A percentile compares a stretch with the other conserved stretches of the same genome.
phyloP scores from a whole-genome alignment of 495 filamentous ascomycete species.

The Evernia prunastri region DNA sequence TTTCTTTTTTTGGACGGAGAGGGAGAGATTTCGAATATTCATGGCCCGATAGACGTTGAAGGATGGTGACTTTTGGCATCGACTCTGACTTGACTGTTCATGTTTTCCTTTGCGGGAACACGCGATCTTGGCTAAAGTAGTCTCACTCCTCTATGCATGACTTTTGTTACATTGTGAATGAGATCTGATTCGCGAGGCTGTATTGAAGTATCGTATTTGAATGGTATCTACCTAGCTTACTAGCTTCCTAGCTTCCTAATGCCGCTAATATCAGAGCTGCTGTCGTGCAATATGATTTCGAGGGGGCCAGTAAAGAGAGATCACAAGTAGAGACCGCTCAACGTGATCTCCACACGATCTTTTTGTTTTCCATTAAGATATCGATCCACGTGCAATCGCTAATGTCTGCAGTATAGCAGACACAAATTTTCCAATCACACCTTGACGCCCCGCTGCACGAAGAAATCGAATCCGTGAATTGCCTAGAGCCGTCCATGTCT shows the following conservation, averaged over 20 bases:
- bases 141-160: too few relatives aligned
- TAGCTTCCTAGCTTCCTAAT: background rate
- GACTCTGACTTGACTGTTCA: too few relatives aligned
- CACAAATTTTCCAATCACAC: background rate
- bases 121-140: too few relatives aligned
- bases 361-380: background rate
- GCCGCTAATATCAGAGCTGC: background rate
- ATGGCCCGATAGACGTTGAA: too few relatives aligned
- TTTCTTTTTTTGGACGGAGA: too few relatives aligned
- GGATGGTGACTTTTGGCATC: too few relatives aligned
- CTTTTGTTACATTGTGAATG: too few relatives aligned
- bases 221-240: background rate
- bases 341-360: background rate
- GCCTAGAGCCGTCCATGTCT: slow-evolving; percentile 62
- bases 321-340: background rate
- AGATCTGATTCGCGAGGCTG: too few relatives aligned
- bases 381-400: background rate
- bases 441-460: background rate
- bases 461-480: background rate
- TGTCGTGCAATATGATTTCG: background rate
- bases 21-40: too few relatives aligned
- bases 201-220: background rate
- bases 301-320: background rate
- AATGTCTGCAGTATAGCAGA: too few relatives aligned
- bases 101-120: too few relatives aligned